Evolutionary conservation across 805 yeast species (phyloP).

Genomic region (Wickerhamiella galacta): DNA sequence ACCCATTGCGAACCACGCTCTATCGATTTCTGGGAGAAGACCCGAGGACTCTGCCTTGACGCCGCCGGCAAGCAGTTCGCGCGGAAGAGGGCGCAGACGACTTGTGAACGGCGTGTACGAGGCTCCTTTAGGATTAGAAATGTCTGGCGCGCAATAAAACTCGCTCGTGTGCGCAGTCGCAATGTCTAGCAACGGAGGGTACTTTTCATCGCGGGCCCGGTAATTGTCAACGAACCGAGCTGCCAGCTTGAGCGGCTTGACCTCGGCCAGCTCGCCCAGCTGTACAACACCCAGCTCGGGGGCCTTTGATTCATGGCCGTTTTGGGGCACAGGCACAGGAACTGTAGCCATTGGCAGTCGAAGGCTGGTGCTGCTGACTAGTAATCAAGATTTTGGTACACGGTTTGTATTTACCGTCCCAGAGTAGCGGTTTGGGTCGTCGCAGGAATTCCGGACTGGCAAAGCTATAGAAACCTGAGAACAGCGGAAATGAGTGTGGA

Average conservation of each 20-base stretch:
- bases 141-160: constrained; percentile 1
- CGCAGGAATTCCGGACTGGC: too few species aligned
- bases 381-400: not conserved
- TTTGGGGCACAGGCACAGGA: constrained; percentile 11
- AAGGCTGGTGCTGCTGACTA: constrained; percentile 3
- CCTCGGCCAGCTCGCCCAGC: constrained; percentile 3
- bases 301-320: constrained; percentile 4
- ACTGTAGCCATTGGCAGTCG: too few species aligned
- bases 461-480: too few species aligned
- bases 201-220: constrained; percentile 9
- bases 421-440: not conserved
- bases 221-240: constrained; percentile 13
- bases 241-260: constrained; percentile 11
- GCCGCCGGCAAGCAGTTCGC: not conserved
- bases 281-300: constrained; percentile 14
- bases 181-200: constrained; percentile 5
- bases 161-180: not conserved
- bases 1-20: constrained; percentile 78
- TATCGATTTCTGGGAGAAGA: constrained; percentile 55
- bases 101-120: not conserved
- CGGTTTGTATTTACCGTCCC: not conserved
- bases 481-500: too few species aligned
- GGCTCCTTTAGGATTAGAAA: not conserved
- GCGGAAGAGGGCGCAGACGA: not conserved
- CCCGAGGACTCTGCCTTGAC: constrained; percentile 45